These are phyloP conservation scores for Vickermania ingenoplastis DNA, from an alignment of 208 protist species.

Conservation along the genomic window DNA sequence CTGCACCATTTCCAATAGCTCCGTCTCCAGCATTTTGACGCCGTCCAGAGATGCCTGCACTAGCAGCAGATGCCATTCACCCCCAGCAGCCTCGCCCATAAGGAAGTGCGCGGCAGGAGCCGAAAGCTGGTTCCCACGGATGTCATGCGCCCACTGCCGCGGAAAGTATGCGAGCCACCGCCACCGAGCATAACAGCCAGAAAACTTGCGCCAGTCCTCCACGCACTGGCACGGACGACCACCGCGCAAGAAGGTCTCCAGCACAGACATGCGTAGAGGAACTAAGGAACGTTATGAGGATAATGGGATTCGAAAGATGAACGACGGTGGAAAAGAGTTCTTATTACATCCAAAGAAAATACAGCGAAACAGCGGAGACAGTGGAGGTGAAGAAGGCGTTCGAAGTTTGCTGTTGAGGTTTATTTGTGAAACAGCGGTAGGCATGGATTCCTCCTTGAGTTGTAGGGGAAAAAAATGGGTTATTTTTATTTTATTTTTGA, in stretches of 20 bases:
- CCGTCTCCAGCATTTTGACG: conserved; percentile 5
- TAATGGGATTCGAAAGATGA: no score
- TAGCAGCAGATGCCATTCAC: not conserved
- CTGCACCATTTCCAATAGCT: conserved; percentile 15
- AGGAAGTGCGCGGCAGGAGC: conserved; percentile 9
- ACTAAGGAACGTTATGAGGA: no score
- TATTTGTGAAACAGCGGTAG: no score
- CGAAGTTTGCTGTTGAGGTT: no score
- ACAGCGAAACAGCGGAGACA: no score
- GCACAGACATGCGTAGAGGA: conserved; percentile 8
- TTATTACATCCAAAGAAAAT: no score
- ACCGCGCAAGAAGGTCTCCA: conserved; percentile 9
- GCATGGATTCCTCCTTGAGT: no score
- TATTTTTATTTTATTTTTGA: no score
- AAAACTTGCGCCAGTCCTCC: conserved; percentile 2
- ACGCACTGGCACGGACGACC: not conserved
- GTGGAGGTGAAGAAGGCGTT: no score
- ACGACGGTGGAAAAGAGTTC: no score
- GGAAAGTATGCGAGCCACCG: conserved; percentile 12
- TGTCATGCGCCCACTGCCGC: conserved; percentile 21
- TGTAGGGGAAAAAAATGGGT: no score
- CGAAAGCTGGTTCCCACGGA: not conserved
- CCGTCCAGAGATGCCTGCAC: not conserved
- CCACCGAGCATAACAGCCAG: conserved; percentile 14
- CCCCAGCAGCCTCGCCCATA: conserved; percentile 6